These are phyloP conservation scores for Akebia trifoliata DNA, from an alignment of 164 flowering plant species.

Conservation along the genomic window DNA sequence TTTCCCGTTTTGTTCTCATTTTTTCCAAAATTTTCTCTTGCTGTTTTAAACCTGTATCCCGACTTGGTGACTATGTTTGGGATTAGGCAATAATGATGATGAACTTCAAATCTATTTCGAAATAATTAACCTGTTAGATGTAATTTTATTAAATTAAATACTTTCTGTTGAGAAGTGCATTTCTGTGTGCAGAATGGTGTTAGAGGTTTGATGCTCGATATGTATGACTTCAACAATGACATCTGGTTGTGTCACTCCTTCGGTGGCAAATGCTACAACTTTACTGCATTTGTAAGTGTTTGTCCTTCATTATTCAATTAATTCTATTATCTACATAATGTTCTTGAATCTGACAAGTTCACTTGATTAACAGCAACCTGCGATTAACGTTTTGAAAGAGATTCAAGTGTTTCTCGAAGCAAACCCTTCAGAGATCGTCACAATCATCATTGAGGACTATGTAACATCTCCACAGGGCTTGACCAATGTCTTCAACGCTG, in stretches of 20 bases:
- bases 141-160: neutral
- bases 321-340: neutral
- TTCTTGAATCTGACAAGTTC: conserved; percentile 8
- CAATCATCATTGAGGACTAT: conserved; percentile 77
- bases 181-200: conserved; percentile 82
- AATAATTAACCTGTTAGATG: neutral
- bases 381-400: conserved; percentile 56
- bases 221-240: conserved; percentile 76
- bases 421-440: conserved; percentile 64
- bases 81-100: too few species aligned
- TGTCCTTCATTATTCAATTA: neutral
- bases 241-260: conserved; percentile 90
- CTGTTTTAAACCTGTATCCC: too few species aligned
- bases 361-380: conserved; percentile 61
- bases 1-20: too few species aligned
- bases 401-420: conserved; percentile 53
- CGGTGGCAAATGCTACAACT: conserved; percentile 67
- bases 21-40: too few species aligned
- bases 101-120: too few species aligned
- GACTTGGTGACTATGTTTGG: too few species aligned
- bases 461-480: conserved; percentile 72
- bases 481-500: conserved; percentile 64
- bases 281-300: conserved; percentile 79
- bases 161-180: neutral
- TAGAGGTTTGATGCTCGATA: conserved; percentile 82